Base-by-base conservation (phyloP, 345 rosid genomes). In the Firmiana major region DNA sequence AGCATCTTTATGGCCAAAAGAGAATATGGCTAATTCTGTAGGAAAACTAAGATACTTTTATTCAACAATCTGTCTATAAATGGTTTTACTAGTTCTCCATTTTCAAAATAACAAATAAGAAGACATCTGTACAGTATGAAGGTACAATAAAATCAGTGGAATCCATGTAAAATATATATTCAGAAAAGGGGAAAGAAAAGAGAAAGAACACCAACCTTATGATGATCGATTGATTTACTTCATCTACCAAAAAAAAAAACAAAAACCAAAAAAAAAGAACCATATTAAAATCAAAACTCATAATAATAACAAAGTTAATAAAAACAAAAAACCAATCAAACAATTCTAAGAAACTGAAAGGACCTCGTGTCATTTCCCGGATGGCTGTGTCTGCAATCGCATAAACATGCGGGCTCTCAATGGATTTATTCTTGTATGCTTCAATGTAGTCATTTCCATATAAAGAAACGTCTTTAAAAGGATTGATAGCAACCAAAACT, bases 321-420 rank as follows among this genome's bases (percentile, higher is more conserved):
- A 13, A 53, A 76, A 63, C 11, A 65, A 64, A 51, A 66, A 77
- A 26, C 21, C 66, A 77, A 48, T 62, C 36, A 19, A 73, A 60
- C 66, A 54, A 57, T n/a, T 26, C 40, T 66, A 83, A 64, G 62
- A 83, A 75, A 75, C 22, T 7, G 49, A 82, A 75, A 79, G 63
- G 79, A 96, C 99, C 99, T 79, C 98, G 89, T 80, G 85, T 90
- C 99, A 96, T 96, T 87, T 96, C 98, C 28, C 94, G 91, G 71
- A 96, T 96, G 75, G 99, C 99, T 36, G 94, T 92, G 84, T 96
- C 99, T 74, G 99, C 87, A 71, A 96, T 92, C 64, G 97, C 99
- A 87, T 94, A 94, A 58, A 94, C 99, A 78, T 94, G 99, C 15
- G 99, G 99, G 63, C 85, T 89, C 36, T 94, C 95, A 63, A 85